phyloP scores from a whole-genome alignment of 2,329 filamentous ascomycete species.

The Talaromyces sp. region DNA sequence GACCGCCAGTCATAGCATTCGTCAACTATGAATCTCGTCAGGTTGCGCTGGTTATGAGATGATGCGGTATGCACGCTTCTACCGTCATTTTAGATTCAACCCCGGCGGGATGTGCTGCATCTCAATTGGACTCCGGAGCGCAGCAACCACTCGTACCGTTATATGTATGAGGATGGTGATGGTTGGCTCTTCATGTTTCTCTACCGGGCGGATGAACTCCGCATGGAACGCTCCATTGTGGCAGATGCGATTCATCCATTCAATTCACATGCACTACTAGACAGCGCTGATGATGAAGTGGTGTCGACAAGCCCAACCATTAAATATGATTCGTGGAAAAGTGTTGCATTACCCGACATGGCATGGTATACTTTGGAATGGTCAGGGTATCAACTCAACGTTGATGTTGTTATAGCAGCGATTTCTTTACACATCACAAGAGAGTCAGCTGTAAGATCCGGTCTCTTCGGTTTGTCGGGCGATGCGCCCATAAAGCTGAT shows the following conservation, averaged over 20 bases:
- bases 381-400: not conserved
- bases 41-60: not conserved
- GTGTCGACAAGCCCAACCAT: not conserved
- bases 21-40: not conserved
- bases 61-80: not conserved
- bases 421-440: constrained; percentile 15
- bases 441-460: not conserved
- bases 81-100: not conserved
- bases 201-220: not conserved
- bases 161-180: not conserved
- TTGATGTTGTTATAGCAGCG: not conserved
- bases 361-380: not conserved
- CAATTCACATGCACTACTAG: not conserved
- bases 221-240: not conserved
- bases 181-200: not conserved
- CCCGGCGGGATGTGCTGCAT: constrained; percentile 8
- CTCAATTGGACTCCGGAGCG: constrained; percentile 1
- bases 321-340: not conserved
- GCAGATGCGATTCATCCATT: constrained; percentile 8
- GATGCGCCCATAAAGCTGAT: constrained; percentile 18
- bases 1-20: constrained; percentile 2
- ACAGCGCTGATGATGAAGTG: not conserved
- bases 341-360: not conserved
- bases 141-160: not conserved
- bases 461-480: constrained; percentile 12